Base-by-base conservation (phyloP, 2,329 filamentous ascomycete genomes). In the Penicillium sp. region DNA sequence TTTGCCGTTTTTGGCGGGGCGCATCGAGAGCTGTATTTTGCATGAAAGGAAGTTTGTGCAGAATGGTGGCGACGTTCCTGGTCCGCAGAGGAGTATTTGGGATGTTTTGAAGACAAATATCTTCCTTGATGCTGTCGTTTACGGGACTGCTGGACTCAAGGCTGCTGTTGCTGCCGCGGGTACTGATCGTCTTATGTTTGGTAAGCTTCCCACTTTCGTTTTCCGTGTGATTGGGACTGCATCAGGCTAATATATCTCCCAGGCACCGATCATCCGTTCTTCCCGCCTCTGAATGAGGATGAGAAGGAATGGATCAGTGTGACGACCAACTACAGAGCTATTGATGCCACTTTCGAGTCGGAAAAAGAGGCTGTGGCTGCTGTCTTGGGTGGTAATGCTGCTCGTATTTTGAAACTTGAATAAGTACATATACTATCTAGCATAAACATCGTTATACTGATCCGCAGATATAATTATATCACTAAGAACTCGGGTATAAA, bases 11-110 rank as follows among this genome's bases (percentile, higher is more conserved):
- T 77, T 97, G 3, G 92, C 91, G 0, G 92, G 92, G 0, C 80
- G 92, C 29, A 91, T 96, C 49, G 91, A 96, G 74, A 92, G 88
- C 68, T 96, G 91, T 68, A 86, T 96, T 50, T 72, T 85, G 55
- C 92, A 96, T 74, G 91, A 96, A 67, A 87, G 84, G 0, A 86
- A 91, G 67, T 80, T 95, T 38, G 83, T 87, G 52, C 77, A 80
- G 1, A 81, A 86, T 57, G 87, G 86, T 10, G 86, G 56, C 65
- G 82, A 68, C 82, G 54, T 86, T 79, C 84, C 73, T 80, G 76
- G 80, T 77, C 76, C 88, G 35, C 77, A 77, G 63, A 75, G 80
- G 52, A 79, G 78, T 52, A 72, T 88, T 0, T 87, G 85, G 85
- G 84, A 87, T 63, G 76, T 88, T 3, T 60, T 88, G 60, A 83